Evolutionary conservation across 371 early-diverging fungal genomes (phyloP).

Genomic region (Rhizopus delemar): DNA sequence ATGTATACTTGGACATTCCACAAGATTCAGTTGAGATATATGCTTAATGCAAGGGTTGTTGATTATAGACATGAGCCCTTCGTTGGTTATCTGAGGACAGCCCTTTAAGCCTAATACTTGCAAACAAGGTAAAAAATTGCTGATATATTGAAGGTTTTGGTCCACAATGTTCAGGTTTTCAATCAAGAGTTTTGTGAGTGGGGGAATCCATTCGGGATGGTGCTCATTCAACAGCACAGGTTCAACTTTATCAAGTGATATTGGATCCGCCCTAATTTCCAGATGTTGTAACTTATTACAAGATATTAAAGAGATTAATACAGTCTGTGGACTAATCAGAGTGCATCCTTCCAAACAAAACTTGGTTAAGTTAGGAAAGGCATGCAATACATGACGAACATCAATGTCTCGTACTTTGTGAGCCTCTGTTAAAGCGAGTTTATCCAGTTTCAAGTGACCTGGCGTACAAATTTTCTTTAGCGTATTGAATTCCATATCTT

Average conservation of each 20-base stretch:
- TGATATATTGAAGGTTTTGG: not conserved
- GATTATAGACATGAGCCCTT: not conserved
- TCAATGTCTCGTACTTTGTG: conserved; percentile 12
- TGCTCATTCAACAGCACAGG: not conserved
- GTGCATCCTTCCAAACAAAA: conserved; percentile 1
- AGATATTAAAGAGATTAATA: not conserved
- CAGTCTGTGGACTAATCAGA: too few relatives aligned
- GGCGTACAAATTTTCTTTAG: conserved; percentile 19
- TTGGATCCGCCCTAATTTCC: conserved; percentile 29
- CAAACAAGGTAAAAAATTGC: not conserved
- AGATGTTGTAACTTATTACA: conserved; percentile 24
- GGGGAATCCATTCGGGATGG: not conserved
- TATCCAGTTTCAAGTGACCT: conserved; percentile 11
- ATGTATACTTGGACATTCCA: conserved; percentile 20
- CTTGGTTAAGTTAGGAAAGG: conserved; percentile 24
- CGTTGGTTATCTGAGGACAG: conserved; percentile 7
- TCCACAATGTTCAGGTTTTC: conserved; percentile 17
- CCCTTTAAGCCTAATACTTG: conserved; percentile 9
- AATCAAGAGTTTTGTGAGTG: conserved; percentile 7
- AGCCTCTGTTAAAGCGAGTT: conserved; percentile 30
- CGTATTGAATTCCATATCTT: conserved; percentile 7
- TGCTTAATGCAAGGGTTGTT: not conserved
- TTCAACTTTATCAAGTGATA: not conserved
- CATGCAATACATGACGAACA: conserved; percentile 5
- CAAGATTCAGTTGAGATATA: conserved; percentile 9